These are phyloP conservation scores for Fabrea salina DNA, from an alignment of 169 alveolate species.

Conservation along the genomic window DNA sequence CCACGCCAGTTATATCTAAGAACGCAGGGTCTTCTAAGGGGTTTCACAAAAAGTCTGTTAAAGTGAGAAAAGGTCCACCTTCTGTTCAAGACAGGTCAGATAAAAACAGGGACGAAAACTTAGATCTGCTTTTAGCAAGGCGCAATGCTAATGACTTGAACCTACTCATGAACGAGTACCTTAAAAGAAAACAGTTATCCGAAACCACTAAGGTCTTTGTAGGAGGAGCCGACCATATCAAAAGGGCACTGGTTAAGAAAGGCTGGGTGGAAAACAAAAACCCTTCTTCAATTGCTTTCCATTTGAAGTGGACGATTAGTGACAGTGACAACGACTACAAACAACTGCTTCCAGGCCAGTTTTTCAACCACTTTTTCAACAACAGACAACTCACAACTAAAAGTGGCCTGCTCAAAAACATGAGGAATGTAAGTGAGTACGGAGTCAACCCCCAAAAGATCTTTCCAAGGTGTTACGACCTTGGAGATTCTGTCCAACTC, in stretches of 20 bases:
- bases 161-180: constrained; percentile 13
- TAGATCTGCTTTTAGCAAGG: neutral
- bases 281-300: constrained; percentile 35
- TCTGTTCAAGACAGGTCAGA: neutral
- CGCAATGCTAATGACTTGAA: neutral
- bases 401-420: constrained; percentile 48
- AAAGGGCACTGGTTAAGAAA: constrained; percentile 37
- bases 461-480: constrained; percentile 68
- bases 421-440: constrained; percentile 38
- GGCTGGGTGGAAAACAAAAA: constrained; percentile 56
- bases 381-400: constrained; percentile 63
- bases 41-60: too few species aligned
- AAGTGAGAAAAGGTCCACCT: too few species aligned
- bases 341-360: constrained; percentile 37
- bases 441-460: constrained; percentile 39
- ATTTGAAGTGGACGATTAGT: constrained; percentile 56
- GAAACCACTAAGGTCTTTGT: constrained; percentile 7
- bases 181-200: neutral
- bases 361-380: constrained; percentile 59
- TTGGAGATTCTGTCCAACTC: constrained; percentile 55
- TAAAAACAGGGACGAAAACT: neutral
- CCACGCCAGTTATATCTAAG: too few species aligned
- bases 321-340: constrained; percentile 54
- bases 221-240: constrained; percentile 38
- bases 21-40: too few species aligned